A percentile compares a stretch with the other conserved stretches of the same genome.
These are phyloP conservation scores for Malassezia obtusa DNA, from an alignment of 1,284 basidiomycete species.

Conservation along the genomic window DNA sequence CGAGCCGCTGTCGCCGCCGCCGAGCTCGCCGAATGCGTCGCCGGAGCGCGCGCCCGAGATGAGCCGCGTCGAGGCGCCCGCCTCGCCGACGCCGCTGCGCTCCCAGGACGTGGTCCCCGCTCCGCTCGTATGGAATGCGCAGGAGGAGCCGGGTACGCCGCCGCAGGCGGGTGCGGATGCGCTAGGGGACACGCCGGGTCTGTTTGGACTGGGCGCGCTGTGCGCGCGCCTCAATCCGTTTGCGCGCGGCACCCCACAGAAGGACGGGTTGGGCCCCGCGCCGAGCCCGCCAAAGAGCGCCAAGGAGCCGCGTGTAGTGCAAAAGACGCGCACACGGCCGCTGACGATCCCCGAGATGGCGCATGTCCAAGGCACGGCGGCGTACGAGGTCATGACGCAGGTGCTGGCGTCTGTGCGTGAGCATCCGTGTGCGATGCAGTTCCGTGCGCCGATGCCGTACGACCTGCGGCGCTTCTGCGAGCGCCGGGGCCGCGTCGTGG, in stretches of 20 bases:
- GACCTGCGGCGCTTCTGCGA: background rate
- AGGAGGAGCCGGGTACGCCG: background rate
- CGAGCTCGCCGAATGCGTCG: conserved; percentile 10
- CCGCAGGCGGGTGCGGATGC: background rate
- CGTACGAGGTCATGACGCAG: conserved; percentile 15
- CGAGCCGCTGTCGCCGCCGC: conserved; percentile 12
- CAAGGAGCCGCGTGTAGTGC: background rate
- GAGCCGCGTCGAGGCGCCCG: background rate
- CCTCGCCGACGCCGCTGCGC: conserved; percentile 14
- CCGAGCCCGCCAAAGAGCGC: background rate
- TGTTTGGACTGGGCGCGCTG: conserved; percentile 4
- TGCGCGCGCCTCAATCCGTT: conserved; percentile 16
- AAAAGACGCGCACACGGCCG: background rate
- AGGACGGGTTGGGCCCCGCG: background rate
- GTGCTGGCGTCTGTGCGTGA: conserved; percentile 9
- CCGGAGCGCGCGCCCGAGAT: background rate
- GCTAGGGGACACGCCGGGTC: background rate
- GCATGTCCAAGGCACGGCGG: background rate
- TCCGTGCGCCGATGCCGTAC: background rate
- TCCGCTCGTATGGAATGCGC: conserved; percentile 6
- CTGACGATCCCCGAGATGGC: background rate
- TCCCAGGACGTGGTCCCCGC: background rate
- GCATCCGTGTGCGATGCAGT: conserved; percentile 13
- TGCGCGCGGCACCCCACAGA: background rate
- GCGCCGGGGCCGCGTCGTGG: background rate